A percentile compares a stretch with the other conserved stretches of the same genome.
Conservation (phyloP, 441 rosid genomes). For the Adansonia madagascariensis region DNA sequence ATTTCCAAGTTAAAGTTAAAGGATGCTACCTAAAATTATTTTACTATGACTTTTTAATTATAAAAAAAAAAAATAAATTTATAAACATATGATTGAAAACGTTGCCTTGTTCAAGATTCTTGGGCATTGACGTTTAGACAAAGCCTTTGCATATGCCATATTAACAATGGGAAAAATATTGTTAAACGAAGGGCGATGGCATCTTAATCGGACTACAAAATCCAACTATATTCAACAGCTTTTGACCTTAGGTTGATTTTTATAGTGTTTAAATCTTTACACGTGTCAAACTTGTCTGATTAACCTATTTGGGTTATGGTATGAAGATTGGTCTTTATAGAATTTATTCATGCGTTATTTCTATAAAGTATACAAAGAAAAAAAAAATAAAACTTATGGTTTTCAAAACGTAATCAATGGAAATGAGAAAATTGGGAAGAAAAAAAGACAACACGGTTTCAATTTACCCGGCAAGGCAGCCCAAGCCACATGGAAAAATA, state of each 20-base stretch:
- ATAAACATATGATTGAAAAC: neutral
- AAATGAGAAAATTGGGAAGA: neutral
- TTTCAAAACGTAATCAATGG: constrained; percentile 16
- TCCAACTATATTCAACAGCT: constrained; percentile 11
- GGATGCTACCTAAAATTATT: constrained; percentile 34
- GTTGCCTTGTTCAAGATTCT: constrained; percentile 24
- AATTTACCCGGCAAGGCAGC: constrained; percentile 25
- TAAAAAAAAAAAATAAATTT: neutral
- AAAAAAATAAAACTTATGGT: neutral
- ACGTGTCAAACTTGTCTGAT: neutral
- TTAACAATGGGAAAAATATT: neutral
- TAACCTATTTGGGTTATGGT: constrained; percentile 4
- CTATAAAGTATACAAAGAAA: neutral
- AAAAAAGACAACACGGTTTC: neutral
- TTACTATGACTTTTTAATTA: constrained; percentile 11
- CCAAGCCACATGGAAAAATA: constrained; percentile 5
- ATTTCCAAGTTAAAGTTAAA: constrained; percentile 31
- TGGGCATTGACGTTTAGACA: neutral
- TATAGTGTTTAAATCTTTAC: neutral
- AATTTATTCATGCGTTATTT: neutral
- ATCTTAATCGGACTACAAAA: constrained; percentile 2
- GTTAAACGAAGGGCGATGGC: neutral
- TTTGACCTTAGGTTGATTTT: neutral
- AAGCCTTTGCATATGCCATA: neutral
- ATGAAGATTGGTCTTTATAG: neutral